Evolutionary conservation across 2,329 filamentous ascomycete species (phyloP), one percentile per base, ranked within the genome.

Genomic region (Cercospora beticola): DNA sequence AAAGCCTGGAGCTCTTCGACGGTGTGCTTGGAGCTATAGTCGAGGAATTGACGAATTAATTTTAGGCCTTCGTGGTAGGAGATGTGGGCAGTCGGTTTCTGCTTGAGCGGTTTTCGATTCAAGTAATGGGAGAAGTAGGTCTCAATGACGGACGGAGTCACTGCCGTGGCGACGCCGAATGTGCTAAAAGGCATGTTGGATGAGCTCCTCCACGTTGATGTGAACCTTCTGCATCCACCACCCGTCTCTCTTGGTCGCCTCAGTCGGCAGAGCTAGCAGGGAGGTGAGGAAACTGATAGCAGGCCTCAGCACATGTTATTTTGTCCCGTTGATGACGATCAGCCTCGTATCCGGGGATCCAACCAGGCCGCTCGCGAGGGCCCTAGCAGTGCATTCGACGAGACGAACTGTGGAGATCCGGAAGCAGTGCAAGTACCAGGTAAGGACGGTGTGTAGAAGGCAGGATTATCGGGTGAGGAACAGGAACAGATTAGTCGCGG

Each of bases 1-100:
- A 98, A 98, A 3, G 89, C 88, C 77, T 99, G 95, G 31, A 98
- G 82, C 71, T 98, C 93, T 80, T 99, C 95, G 74, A 99, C 90
- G 0, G 92, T 93, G 79, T 97, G 92, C 71, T 92, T 90, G 0
- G 94, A 93, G 3, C 93, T 90, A 79, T 93, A 95, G 52, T 87
- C 81, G 40, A 99, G 86, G 79, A 99, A 98, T 40, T 90, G 88
- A 61, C 93, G 92, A 74, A 98, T 90, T 62, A 99, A 86, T 72
- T 92, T 88, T 14, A 99, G 86, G 43, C 94, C 94, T 82, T 97
- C 92, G 78, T 98, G 92, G 82, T 99, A 99, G 64, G 93, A 94
- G 66, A 99, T 89, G 79, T 97, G 92, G 0, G 92, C 91, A 1
- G 92, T 97, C 0, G 94, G 94, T 71, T 94, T 94, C 72, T 94